Base-by-base conservation (phyloP, 2,329 filamentous ascomycete species). In the Paracorniculantispora psalliotae region DNA sequence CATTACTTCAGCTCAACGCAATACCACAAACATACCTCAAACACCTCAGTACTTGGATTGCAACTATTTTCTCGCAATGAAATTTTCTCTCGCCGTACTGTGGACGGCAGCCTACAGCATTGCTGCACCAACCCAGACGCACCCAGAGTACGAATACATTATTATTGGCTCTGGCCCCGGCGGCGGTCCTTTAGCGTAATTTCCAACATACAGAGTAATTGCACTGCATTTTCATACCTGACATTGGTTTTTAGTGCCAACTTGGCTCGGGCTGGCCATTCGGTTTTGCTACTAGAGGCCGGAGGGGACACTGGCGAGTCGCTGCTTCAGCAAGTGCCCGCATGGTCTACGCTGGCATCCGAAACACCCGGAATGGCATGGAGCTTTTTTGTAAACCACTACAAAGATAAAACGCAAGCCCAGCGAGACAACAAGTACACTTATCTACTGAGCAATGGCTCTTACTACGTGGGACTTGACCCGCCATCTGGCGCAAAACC, bases 81-180 rank as follows among this genome's bases (percentile, higher is more conserved):
- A 44, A 17, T 44, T 44, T 8, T 44, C n/a, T n/a, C 21, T 19
- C 41, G 21, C n/a, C 21, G n/a, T 21, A 19, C 21, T 44, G 41
- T 44, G 17, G 41, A 19, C 12, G 5, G 21, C 41, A 4, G 21
- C 41, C 17, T 19, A 8, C 17, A n/a, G n/a, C 41, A 19, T 44
- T 19, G 41, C 41, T 8, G 41, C 41, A 44, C n/a, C 21, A 44
- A 23, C 17, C 13, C 41, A 19, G n/a, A 8, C 33, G 33, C 41
- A 44, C 3, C n/a, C 17, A 44, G 63, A 65, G 25, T 84, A 84
- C 65, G 82, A 85, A 61, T 85, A 83, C 67, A 74, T 85, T n/a
- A 72, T 85, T 10, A 75, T 85, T 19, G 82, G 82, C 6, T 82
- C 79, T 23, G 81, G 81, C 6, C 73, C 81, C 7, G 81, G 81